Base-by-base conservation (phyloP, 345 rosid genomes). In the Schrenkiella parvula region DNA sequence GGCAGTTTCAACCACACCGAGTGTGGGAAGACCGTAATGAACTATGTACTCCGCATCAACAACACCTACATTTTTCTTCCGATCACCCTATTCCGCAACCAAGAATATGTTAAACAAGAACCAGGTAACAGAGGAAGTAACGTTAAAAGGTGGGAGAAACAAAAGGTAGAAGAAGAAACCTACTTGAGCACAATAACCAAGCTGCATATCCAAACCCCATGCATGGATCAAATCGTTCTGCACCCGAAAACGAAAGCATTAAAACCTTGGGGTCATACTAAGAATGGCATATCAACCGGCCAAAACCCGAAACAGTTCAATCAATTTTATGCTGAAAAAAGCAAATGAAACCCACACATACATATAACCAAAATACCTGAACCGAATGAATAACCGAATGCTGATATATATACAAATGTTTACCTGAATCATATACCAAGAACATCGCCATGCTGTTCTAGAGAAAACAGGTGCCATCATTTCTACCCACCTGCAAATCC, bases 401-500 rank as follows among this genome's bases (percentile, higher is more conserved):
- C 31, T 28, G 34, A 42, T 15, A 5, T 9, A 60, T 4, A 67
- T 17, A 7, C 23, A 74, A 26, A 31, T 10, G 17, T n/a, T n/a
- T 82, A 91, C 98, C 96, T 93, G 97, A 76, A 93, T 78, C 98
- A 93, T 89, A 81, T 89, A 74, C 97, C 97, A 93, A 6, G 82
- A 77, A 79, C 98, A 93, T 70, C 85, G 82, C 98, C 98, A 93
- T 4, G 98, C 92, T 50, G 84, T 83, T 79, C 80, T 86, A 1
- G 98, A 93, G 82, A 93, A 93, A 6, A 93, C 98, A 22, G 98
- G 98, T 25, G 92, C 96, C 98, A 93, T 93, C 88, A 93, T 84
- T 80, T 91, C 98, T 32, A 93, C 98, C 98, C 98, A 93, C 46
- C 98, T 93, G 76, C 83, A 78, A 1, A 73, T 28, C 69, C 51